A percentile compares a stretch with the other conserved stretches of the same genome.
phyloP scores from a whole-genome alignment of 139 green algal genomes.

The Edaphochlamys debaryana region DNA sequence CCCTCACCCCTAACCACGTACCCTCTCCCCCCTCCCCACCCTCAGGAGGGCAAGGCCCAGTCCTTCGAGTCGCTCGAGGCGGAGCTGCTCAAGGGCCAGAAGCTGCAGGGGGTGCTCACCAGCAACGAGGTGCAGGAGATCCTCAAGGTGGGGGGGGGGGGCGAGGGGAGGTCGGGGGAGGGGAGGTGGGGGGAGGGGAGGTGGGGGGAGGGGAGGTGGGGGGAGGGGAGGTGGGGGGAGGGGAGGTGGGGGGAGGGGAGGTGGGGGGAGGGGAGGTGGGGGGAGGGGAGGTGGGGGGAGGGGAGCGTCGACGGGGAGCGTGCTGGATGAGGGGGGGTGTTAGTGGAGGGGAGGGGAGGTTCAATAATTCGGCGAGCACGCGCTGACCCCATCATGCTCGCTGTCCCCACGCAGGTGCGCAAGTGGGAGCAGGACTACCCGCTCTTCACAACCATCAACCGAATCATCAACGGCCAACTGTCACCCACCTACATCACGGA shows the following conservation, averaged over 20 bases:
- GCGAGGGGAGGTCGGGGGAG: background rate
- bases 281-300: too few species aligned
- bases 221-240: background rate
- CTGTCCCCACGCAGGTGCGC: background rate
- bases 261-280: too few species aligned
- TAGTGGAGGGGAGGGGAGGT: too few species aligned
- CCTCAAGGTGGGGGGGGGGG: conserved; percentile 37
- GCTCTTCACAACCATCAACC: conserved; percentile 81
- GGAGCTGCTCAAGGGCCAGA: conserved; percentile 80
- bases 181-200: background rate
- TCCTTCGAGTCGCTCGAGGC: conserved; percentile 71
- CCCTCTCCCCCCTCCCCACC: background rate
- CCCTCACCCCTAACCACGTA: background rate
- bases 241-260: too few species aligned
- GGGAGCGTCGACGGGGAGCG: too few species aligned
- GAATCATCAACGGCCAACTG: conserved; percentile 64
- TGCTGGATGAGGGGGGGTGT: too few species aligned
- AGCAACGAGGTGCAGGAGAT: conserved; percentile 80
- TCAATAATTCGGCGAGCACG: background rate
- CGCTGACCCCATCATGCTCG: too few species aligned
- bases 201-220: background rate
- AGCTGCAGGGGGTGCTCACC: conserved; percentile 85
- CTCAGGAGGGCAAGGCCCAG: conserved; percentile 33
- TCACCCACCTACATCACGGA: conserved; percentile 51
- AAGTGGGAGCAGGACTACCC: conserved; percentile 74